Evolutionary conservation across 768 basidiomycete genomes (phyloP).

Genomic region (Macrolepiota albuminosa): DNA sequence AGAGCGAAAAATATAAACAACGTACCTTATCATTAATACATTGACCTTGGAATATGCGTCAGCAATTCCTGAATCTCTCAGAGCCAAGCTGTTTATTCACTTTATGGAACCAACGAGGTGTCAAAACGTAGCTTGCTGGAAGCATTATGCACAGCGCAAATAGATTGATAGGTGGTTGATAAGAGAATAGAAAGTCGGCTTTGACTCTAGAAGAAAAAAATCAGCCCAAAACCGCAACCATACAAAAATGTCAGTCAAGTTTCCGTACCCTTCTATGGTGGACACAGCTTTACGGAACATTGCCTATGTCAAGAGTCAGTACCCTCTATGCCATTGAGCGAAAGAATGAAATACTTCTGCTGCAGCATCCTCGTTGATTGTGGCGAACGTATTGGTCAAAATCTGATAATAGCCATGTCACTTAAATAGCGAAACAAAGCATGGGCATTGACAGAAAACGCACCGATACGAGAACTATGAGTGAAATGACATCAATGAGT

Average conservation of each 20-base stretch:
- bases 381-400: slow-evolving; percentile 91
- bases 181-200: slow-evolving; percentile 89
- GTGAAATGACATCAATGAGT: slow-evolving; percentile 4
- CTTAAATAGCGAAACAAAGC: neutral
- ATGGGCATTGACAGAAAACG: slow-evolving; percentile 16
- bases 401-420: slow-evolving; percentile 47
- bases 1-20: neutral
- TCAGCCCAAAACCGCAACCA: neutral
- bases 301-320: slow-evolving; percentile 42
- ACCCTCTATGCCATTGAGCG: neutral
- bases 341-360: slow-evolving; percentile 61
- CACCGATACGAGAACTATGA: slow-evolving; percentile 73
- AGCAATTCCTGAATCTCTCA: neutral
- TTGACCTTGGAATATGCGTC: slow-evolving; percentile 51
- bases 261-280: slow-evolving; percentile 81
- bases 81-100: slow-evolving; percentile 28
- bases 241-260: neutral
- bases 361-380: slow-evolving; percentile 87
- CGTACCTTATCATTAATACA: slow-evolving; percentile 79
- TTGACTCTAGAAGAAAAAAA: slow-evolving; percentile 51
- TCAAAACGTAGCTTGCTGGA: slow-evolving; percentile 80
- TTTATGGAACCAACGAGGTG: slow-evolving; percentile 98
- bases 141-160: slow-evolving; percentile 83
- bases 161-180: slow-evolving; percentile 91
- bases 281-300: slow-evolving; percentile 94